Evolutionary conservation across 768 basidiomycete genomes (phyloP).

Genomic region (Chlorophyllum brunneum): DNA sequence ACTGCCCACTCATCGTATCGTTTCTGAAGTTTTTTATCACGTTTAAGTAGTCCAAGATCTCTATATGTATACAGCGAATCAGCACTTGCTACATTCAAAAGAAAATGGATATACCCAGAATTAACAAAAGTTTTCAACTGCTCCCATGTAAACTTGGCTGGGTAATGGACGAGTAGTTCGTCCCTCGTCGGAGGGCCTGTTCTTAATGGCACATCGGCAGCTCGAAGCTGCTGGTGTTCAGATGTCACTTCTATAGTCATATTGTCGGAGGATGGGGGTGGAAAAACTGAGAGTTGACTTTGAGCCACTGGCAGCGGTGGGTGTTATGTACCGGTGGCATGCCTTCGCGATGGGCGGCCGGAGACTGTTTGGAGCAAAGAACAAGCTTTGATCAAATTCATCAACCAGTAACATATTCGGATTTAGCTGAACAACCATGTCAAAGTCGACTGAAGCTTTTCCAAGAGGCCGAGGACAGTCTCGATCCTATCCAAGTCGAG

Average conservation of each 20-base stretch:
- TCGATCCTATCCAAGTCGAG: too few relatives aligned
- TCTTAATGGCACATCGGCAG: slow-evolving; percentile 33
- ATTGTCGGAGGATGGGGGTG: not conserved
- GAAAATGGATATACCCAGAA: slow-evolving; percentile 59
- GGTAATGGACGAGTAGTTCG: slow-evolving; percentile 66
- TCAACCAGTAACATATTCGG: too few relatives aligned
- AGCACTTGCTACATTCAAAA: not conserved
- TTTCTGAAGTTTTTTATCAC: slow-evolving; percentile 63
- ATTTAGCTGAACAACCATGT: too few relatives aligned
- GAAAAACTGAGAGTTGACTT: not conserved
- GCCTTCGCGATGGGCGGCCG: too few relatives aligned
- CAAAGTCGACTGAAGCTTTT: not conserved
- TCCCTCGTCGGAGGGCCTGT: slow-evolving; percentile 66
- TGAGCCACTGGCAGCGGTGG: too few relatives aligned
- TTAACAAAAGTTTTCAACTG: slow-evolving; percentile 76
- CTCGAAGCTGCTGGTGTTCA: slow-evolving; percentile 13
- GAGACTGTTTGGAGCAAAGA: too few relatives aligned
- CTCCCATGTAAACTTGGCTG: slow-evolving; percentile 70
- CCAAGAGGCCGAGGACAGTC: too few relatives aligned
- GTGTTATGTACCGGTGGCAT: too few relatives aligned
- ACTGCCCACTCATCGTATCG: slow-evolving; percentile 60
- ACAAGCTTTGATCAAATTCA: too few relatives aligned
- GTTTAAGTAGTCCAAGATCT: slow-evolving; percentile 76
- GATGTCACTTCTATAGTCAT: not conserved
- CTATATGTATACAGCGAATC: slow-evolving; percentile 30